Conservation (phyloP, 2,329 filamentous ascomycete species). For the Bimuria novae-zelandiae region DNA sequence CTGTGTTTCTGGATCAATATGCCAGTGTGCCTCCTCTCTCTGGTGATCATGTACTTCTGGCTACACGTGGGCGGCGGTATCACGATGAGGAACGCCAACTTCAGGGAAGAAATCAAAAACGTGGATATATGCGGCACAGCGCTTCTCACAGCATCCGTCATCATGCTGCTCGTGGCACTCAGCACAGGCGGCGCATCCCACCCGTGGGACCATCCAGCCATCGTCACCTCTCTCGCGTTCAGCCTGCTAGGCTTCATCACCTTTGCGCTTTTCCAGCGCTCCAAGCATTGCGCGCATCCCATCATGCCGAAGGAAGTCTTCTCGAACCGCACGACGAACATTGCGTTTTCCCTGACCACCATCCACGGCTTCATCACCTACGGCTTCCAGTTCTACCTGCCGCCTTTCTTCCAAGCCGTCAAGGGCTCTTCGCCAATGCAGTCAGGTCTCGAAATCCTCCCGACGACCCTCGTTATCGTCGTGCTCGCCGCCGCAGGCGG, state of each 20-base stretch:
- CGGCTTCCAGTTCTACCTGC: slow-evolving; percentile 34
- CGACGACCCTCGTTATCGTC: slow-evolving; percentile 29
- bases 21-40: slow-evolving; percentile 34
- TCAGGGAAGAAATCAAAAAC: slow-evolving; percentile 24
- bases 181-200: slow-evolving; percentile 51
- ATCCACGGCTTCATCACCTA: slow-evolving; percentile 38
- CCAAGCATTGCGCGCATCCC: slow-evolving; percentile 33
- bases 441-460: slow-evolving; percentile 36
- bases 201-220: slow-evolving; percentile 48
- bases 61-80: slow-evolving; percentile 33
- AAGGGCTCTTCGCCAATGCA: slow-evolving; percentile 23
- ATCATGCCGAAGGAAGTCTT: slow-evolving; percentile 54
- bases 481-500: slow-evolving; percentile 27
- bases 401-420: slow-evolving; percentile 37
- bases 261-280: slow-evolving; percentile 48
- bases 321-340: slow-evolving; percentile 47
- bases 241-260: slow-evolving; percentile 48
- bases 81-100: slow-evolving; percentile 14
- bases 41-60: slow-evolving; percentile 34
- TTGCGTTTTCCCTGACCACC: slow-evolving; percentile 41
- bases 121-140: slow-evolving; percentile 53
- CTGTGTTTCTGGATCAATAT: slow-evolving; percentile 53
- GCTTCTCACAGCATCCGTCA: slow-evolving; percentile 48
- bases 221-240: slow-evolving; percentile 52
- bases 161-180: slow-evolving; percentile 51